Conservation (phyloP, 768 basidiomycete species). For the Hericium erinaceus region DNA sequence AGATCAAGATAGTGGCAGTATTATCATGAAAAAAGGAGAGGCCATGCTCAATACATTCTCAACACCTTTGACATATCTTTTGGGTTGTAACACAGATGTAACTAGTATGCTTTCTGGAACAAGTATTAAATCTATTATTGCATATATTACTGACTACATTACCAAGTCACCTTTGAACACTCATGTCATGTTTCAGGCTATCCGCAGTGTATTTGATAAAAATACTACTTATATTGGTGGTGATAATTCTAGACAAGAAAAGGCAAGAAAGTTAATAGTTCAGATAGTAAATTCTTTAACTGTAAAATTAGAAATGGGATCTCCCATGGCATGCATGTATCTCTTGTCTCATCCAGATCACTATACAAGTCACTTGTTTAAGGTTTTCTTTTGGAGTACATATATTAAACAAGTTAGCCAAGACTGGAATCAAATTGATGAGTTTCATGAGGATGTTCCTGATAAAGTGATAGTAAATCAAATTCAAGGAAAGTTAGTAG, state of each 20-base stretch:
- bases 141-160: slow-evolving; percentile 35
- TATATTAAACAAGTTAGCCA: slow-evolving; percentile 20
- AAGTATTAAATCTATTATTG: slow-evolving; percentile 27
- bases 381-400: slow-evolving; percentile 24
- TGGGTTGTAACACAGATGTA: slow-evolving; percentile 31
- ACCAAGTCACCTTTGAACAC: slow-evolving; percentile 32
- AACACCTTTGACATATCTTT: slow-evolving; percentile 22
- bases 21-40: slow-evolving; percentile 23
- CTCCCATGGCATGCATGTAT: slow-evolving; percentile 28
- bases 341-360: slow-evolving; percentile 28
- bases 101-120: slow-evolving; percentile 31
- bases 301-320: slow-evolving; percentile 27
- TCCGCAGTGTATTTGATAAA: slow-evolving; percentile 17
- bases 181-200: slow-evolving; percentile 27
- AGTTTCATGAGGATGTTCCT: not conserved
- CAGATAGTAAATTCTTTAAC: slow-evolving; percentile 29
- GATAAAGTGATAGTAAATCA: slow-evolving; percentile 11
- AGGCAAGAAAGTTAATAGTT: slow-evolving; percentile 23
- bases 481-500: slow-evolving; percentile 11
- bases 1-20: slow-evolving; percentile 21
- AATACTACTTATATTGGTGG: slow-evolving; percentile 15
- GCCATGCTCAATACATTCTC: slow-evolving; percentile 28
- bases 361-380: slow-evolving; percentile 28
- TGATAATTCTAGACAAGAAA: slow-evolving; percentile 2
- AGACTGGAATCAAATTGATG: slow-evolving; percentile 7